Conservation (phyloP, 306 rosid species). For the Corylus heterophylla region DNA sequence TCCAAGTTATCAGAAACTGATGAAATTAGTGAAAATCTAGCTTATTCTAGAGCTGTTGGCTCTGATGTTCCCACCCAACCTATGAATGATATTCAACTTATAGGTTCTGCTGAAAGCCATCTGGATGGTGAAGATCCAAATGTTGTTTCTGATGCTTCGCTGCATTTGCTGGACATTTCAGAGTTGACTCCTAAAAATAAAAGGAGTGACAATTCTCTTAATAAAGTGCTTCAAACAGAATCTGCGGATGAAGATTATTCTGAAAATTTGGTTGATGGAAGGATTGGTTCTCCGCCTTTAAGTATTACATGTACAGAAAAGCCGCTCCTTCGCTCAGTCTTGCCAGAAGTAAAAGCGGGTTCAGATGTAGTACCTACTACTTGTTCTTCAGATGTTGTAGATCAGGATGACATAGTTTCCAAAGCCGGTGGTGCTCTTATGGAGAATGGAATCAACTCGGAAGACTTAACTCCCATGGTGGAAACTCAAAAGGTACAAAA, state of each 20-base stretch:
- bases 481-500: conserved; percentile 25
- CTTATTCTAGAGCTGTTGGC: conserved; percentile 36
- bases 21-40: conserved; percentile 36
- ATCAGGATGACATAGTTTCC: conserved; percentile 11
- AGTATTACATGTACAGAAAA: conserved; percentile 29
- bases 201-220: conserved; percentile 29
- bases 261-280: conserved; percentile 29
- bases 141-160: conserved; percentile 37
- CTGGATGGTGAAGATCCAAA: conserved; percentile 37
- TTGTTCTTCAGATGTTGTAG: conserved; percentile 30
- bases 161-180: conserved; percentile 38
- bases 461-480: conserved; percentile 31
- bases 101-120: conserved; percentile 36
- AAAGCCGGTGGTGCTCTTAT: conserved; percentile 26
- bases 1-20: conserved; percentile 30
- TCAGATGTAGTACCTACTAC: conserved; percentile 24
- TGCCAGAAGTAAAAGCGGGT: conserved; percentile 36
- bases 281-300: conserved; percentile 28
- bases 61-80: conserved; percentile 32
- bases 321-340: conserved; percentile 36
- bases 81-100: conserved; percentile 34
- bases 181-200: conserved; percentile 39
- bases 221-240: conserved; percentile 34
- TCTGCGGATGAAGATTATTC: conserved; percentile 36
- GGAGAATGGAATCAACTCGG: conserved; percentile 40